Conservation (phyloP, 495 filamentous ascomycete species). For the Tuber umbilicatum region DNA sequence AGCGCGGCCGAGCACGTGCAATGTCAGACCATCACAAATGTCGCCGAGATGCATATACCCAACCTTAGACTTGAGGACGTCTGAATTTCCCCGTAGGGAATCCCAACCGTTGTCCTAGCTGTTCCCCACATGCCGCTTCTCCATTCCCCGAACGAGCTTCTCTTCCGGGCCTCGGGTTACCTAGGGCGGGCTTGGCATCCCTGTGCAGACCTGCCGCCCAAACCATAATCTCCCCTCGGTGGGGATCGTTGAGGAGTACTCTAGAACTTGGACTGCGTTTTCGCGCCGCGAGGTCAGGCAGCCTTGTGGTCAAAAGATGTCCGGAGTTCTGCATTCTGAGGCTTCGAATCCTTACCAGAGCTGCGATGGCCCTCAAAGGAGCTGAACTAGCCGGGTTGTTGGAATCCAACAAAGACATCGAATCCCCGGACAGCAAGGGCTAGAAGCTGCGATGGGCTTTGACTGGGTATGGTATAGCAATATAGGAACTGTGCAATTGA, state of each 20-base stretch:
- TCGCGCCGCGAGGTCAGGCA: neutral
- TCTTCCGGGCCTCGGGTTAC: neutral
- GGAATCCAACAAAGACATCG: neutral
- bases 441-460: neutral
- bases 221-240: neutral
- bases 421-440: neutral
- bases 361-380: neutral
- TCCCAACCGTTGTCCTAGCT: neutral
- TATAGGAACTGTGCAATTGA: neutral
- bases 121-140: neutral
- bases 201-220: neutral
- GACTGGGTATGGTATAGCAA: neutral
- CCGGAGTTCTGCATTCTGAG: neutral
- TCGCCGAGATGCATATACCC: neutral
- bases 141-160: neutral
- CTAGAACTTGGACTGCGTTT: neutral
- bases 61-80: neutral
- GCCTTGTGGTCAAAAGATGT: neutral
- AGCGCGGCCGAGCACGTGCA: neutral
- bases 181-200: neutral
- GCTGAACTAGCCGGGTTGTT: neutral
- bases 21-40: neutral
- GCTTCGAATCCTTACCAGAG: neutral
- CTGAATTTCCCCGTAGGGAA: neutral
- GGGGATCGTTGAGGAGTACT: neutral